phyloP scores from a whole-genome alignment of 805 yeast genomes.

The Nakazawaea sp. region DNA sequence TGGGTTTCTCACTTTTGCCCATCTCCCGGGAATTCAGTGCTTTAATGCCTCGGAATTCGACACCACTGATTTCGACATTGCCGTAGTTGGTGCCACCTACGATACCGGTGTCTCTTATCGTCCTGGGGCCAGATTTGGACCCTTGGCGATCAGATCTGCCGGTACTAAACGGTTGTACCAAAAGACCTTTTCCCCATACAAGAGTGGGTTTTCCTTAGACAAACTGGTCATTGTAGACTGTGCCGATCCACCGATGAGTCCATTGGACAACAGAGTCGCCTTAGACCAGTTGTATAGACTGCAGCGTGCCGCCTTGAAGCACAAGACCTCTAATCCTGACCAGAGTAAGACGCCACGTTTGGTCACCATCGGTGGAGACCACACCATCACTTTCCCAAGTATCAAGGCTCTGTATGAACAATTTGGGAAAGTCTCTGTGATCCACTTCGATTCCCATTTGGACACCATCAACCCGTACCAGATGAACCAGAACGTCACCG shows the following conservation, averaged over 20 bases:
- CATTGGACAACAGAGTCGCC: slow-evolving; percentile 53
- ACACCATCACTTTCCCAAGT: slow-evolving; percentile 46
- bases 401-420: slow-evolving; percentile 44
- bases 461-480: slow-evolving; percentile 65
- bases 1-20: slow-evolving; percentile 45
- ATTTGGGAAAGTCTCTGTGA: slow-evolving; percentile 38
- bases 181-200: slow-evolving; percentile 30
- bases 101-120: slow-evolving; percentile 50
- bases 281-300: slow-evolving; percentile 51
- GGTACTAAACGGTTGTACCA: slow-evolving; percentile 40
- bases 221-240: slow-evolving; percentile 39
- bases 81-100: slow-evolving; percentile 53
- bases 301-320: slow-evolving; percentile 39
- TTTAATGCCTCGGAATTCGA: slow-evolving; percentile 24
- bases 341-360: slow-evolving; percentile 28
- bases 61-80: slow-evolving; percentile 35
- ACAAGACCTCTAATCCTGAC: slow-evolving; percentile 17
- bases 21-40: slow-evolving; percentile 36
- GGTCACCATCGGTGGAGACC: slow-evolving; percentile 57
- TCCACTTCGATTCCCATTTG: slow-evolving; percentile 62
- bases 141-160: slow-evolving; percentile 41
- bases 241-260: slow-evolving; percentile 55
- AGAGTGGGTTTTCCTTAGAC: slow-evolving; percentile 27
- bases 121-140: slow-evolving; percentile 60
- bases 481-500: slow-evolving; percentile 55